Conservation (phyloP, 371 early-diverging fungal species). For the Lichtheimia ornata region DNA sequence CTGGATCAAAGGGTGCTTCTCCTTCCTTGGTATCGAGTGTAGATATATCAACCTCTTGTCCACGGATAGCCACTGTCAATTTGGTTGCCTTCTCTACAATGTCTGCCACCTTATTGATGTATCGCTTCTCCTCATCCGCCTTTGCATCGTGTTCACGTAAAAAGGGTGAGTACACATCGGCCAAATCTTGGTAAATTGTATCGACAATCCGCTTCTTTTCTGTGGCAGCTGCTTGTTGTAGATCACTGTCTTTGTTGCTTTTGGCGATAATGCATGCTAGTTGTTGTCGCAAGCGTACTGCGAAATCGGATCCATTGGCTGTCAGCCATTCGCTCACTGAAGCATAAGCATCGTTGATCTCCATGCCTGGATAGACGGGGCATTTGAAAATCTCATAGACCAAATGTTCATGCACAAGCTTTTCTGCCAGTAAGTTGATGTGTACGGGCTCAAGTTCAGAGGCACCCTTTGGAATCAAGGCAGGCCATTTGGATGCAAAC, state of each 20-base stretch:
- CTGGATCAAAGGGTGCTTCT: constrained; percentile 40
- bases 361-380: constrained; percentile 56
- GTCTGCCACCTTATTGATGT: constrained; percentile 47
- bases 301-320: constrained; percentile 45
- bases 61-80: constrained; percentile 57
- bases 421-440: constrained; percentile 58
- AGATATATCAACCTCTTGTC: constrained; percentile 56
- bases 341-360: constrained; percentile 54
- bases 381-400: constrained; percentile 47
- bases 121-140: constrained; percentile 25
- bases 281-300: constrained; percentile 61
- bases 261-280: constrained; percentile 58
- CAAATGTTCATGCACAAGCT: constrained; percentile 56
- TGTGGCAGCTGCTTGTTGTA: constrained; percentile 43
- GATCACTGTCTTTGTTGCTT: constrained; percentile 41
- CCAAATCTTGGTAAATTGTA: constrained; percentile 44
- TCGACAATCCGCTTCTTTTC: constrained; percentile 36
- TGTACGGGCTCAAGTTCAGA: constrained; percentile 44
- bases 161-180: constrained; percentile 46
- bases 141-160: constrained; percentile 40
- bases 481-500: constrained; percentile 37
- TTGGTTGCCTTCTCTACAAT: constrained; percentile 58
- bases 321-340: constrained; percentile 54
- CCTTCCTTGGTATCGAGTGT: constrained; percentile 50
- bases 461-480: constrained; percentile 18